phyloP scores from a whole-genome alignment of 2,329 filamentous ascomycete species.

The Pyricularia grisea region DNA sequence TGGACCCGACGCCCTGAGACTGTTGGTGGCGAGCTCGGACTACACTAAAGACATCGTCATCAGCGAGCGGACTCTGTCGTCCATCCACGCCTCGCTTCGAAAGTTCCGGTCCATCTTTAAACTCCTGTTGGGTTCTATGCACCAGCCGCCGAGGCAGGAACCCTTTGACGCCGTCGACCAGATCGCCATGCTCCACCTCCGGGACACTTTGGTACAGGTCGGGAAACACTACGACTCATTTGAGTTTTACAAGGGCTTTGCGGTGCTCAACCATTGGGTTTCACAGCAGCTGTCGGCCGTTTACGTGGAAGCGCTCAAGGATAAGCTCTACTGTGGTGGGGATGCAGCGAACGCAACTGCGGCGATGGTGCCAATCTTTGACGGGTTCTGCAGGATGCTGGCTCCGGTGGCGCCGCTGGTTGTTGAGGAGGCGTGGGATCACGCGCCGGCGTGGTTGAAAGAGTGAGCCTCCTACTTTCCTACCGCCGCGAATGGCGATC shows the following conservation, averaged over 20 bases:
- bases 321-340: slow-evolving; percentile 73
- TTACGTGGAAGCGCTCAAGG: slow-evolving; percentile 89
- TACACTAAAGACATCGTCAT: slow-evolving; percentile 84
- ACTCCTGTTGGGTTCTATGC: slow-evolving; percentile 72
- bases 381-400: slow-evolving; percentile 67
- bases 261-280: slow-evolving; percentile 70
- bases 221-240: slow-evolving; percentile 56
- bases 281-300: slow-evolving; percentile 80
- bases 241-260: slow-evolving; percentile 75
- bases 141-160: slow-evolving; percentile 38
- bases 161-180: slow-evolving; percentile 44
- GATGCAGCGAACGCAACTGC: slow-evolving; percentile 45
- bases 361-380: slow-evolving; percentile 55
- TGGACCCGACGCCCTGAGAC: slow-evolving; percentile 75
- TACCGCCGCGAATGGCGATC: background rate
- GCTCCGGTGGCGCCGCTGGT: slow-evolving; percentile 73
- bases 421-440: slow-evolving; percentile 81
- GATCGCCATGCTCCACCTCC: slow-evolving; percentile 69
- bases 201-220: slow-evolving; percentile 55
- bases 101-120: slow-evolving; percentile 88
- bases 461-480: slow-evolving; percentile 12
- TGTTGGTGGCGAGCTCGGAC: slow-evolving; percentile 89
- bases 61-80: slow-evolving; percentile 65
- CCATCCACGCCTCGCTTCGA: slow-evolving; percentile 66
- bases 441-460: slow-evolving; percentile 58